These are phyloP conservation scores for Lactarius evosmus DNA, from an alignment of 768 basidiomycete species.

Conservation along the genomic window DNA sequence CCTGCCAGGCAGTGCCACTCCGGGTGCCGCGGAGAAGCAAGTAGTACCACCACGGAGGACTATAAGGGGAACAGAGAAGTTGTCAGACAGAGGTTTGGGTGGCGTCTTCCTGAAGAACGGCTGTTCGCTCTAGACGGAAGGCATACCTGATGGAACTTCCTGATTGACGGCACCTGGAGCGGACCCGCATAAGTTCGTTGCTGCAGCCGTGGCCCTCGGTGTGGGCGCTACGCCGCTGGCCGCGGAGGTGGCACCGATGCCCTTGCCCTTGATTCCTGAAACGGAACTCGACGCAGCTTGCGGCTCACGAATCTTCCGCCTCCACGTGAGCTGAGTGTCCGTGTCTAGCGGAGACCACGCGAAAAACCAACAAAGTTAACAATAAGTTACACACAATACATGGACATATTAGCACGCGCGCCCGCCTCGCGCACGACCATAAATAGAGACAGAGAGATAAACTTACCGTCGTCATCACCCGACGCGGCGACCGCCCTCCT, in stretches of 20 bases:
- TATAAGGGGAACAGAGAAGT: background rate
- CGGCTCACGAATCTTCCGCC: background rate
- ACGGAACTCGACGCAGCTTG: background rate
- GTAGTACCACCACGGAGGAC: background rate
- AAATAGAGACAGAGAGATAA: background rate
- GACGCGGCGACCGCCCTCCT: background rate
- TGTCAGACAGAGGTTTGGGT: background rate
- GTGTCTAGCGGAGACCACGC: background rate
- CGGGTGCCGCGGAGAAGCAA: background rate
- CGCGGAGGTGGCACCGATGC: background rate
- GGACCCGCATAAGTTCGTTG: background rate
- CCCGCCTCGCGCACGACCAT: background rate
- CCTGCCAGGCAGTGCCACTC: background rate
- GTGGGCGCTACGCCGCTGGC: no score
- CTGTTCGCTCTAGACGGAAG: background rate
- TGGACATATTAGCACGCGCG: background rate
- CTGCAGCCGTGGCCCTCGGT: background rate
- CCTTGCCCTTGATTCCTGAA: background rate
- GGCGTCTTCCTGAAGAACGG: background rate
- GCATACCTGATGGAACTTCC: background rate
- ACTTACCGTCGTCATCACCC: slow-evolving; percentile 1
- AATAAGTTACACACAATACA: background rate
- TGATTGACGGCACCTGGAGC: background rate
- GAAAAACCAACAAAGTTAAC: background rate
- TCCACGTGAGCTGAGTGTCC: background rate